A percentile compares a stretch with the other conserved stretches of the same genome.
These are phyloP conservation scores for Naganishia sp. DNA, from an alignment of 1,284 basidiomycete species.

Conservation along the genomic window DNA sequence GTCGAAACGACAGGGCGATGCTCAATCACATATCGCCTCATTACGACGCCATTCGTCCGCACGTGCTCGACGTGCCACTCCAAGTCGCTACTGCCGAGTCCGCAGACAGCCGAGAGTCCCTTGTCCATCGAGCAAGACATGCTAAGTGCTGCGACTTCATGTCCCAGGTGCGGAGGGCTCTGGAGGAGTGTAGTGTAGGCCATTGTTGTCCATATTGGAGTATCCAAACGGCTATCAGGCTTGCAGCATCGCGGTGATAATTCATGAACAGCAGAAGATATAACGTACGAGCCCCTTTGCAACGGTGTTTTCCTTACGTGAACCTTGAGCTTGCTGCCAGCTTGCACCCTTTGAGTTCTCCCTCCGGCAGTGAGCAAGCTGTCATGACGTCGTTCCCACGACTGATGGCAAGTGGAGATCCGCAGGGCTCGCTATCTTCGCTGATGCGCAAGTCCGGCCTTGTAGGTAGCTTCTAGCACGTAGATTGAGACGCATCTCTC, in stretches of 20 bases:
- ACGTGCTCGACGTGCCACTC: slow-evolving; percentile 16
- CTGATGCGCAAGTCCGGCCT: too few relatives aligned
- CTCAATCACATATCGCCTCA: slow-evolving; percentile 12
- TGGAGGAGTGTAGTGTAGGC: slow-evolving; percentile 19
- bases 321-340: too few relatives aligned
- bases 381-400: too few relatives aligned
- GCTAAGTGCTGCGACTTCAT: slow-evolving; percentile 6
- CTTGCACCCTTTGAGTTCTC: too few relatives aligned
- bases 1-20: slow-evolving; percentile 2
- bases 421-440: too few relatives aligned
- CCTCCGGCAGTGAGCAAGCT: too few relatives aligned
- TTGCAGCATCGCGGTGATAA: not conserved
- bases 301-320: too few relatives aligned
- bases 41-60: slow-evolving; percentile 18
- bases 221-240: not conserved
- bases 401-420: too few relatives aligned
- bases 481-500: too few relatives aligned
- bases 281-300: too few relatives aligned
- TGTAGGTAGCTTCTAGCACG: too few relatives aligned
- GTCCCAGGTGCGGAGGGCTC: slow-evolving; percentile 19
- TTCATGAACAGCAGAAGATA: too few relatives aligned
- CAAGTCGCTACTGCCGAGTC: slow-evolving; percentile 16
- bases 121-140: slow-evolving; percentile 22
- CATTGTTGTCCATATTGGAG: not conserved
- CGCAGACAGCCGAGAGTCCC: not conserved